These are phyloP conservation scores for Dothistroma septosporum DNA, from an alignment of 2,329 filamentous ascomycete species.

Conservation along the genomic window DNA sequence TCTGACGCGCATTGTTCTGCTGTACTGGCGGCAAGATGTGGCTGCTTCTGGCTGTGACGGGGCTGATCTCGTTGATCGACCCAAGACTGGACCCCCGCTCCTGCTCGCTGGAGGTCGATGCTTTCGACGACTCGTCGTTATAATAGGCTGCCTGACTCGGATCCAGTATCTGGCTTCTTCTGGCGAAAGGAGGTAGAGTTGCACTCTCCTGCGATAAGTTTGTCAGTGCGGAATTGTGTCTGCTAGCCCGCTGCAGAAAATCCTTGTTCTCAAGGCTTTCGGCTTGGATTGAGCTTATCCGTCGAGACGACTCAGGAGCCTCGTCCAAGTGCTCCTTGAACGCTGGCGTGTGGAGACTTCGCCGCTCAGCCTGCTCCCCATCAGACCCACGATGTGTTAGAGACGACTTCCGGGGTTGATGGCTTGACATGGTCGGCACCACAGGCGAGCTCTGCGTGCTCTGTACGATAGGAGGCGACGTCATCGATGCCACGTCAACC, in stretches of 20 bases:
- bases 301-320: conserved; percentile 39
- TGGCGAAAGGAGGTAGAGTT: conserved; percentile 34
- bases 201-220: conserved; percentile 29
- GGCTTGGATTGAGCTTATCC: conserved; percentile 43
- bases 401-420: conserved; percentile 20
- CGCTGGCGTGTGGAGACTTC: conserved; percentile 51
- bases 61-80: conserved; percentile 24
- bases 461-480: not conserved
- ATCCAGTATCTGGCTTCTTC: conserved; percentile 33
- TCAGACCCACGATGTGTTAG: conserved; percentile 15
- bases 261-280: conserved; percentile 47
- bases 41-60: conserved; percentile 21
- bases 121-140: conserved; percentile 26
- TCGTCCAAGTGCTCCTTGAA: conserved; percentile 61
- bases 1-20: conserved; percentile 10
- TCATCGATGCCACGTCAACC: conserved; percentile 10
- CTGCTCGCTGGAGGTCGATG: conserved; percentile 23
- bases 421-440: conserved; percentile 8
- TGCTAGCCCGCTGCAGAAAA: conserved; percentile 44
- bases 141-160: conserved; percentile 27
- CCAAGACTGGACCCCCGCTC: conserved; percentile 19
- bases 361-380: conserved; percentile 12
- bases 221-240: conserved; percentile 27
- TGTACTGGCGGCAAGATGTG: not conserved
- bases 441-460: conserved; percentile 7